Evolutionary conservation across 768 basidiomycete species (phyloP), one percentile per base, ranked within the genome.

Genomic region (Sarcodon sp.): DNA sequence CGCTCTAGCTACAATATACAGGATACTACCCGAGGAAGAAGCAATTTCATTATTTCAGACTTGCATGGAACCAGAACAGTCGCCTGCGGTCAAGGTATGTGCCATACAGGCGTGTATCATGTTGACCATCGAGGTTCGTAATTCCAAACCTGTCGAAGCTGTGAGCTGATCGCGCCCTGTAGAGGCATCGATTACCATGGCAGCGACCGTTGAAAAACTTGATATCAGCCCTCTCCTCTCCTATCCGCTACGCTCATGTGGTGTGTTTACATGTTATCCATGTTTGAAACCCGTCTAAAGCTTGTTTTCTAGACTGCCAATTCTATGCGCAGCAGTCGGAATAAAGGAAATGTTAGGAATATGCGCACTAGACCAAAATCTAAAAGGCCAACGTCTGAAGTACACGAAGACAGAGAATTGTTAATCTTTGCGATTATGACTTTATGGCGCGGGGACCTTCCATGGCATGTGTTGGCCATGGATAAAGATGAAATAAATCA

Each of bases 1-100:
- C 53, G 81, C 79, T 0, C 66, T 96, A 7, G 82, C 82, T 2
- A 73, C 76, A 1, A 61, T 89, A 8, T 91, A 75, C 60, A 76
- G 86, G 11, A 86, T 83, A 54, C 60, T 87, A 16, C 73, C 83
- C 0, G 65, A 70, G 38, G 74, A 79, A 39, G 82, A 87, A 35
- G 70, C 77, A 2, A 43, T 80, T 6, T 68, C 69, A 0, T 57
- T 89, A 6, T 86, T 91, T 57, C 56, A 66, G 16, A 67, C 68
- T 11, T 86, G 87, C 52, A 59, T 89, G 37, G 79, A 83, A 48
- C 77, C 87, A 7, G 84, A 88, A 55, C 75, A 83, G 32, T 83
- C 86, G 1, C 85, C 89, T 21, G 82, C 83, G 1, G 77, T 87
- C 54, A 91, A 91, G 67, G 76, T 83, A 9, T 77, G 77, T 50